Evolutionary conservation across 306 rosid species (phyloP).

Genomic region (barrel medic (Medicago truncatula)): MtrunA17r5.0-ANR NC_053049.1:46065001-46065500

Average conservation of each 20-base stretch:
- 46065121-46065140: conserved; percentile 12
- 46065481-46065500: conserved; percentile 39
- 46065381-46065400: conserved; percentile 80
- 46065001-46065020: conserved; percentile 68
- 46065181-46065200: conserved; percentile 57
- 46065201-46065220: conserved; percentile 57
- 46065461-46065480: not conserved
- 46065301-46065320: conserved; percentile 10
- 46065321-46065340: conserved; percentile 4
- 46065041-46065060: conserved; percentile 57
- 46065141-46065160: conserved; percentile 31
- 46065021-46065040: conserved; percentile 85
- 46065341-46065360: conserved; percentile 70
- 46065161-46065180: conserved; percentile 37
- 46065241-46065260: conserved; percentile 37
- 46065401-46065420: conserved; percentile 82
- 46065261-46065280: conserved; percentile 22
- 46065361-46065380: conserved; percentile 82
- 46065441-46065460: conserved; percentile 19
- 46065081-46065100: conserved; percentile 93
- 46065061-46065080: conserved; percentile 68
- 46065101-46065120: conserved; percentile 52
- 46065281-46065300: conserved; percentile 7
- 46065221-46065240: conserved; percentile 89
- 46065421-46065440: conserved; percentile 70